Conservation (phyloP, 2,329 filamentous ascomycete species). For the Boeremia lycopersici region DNA sequence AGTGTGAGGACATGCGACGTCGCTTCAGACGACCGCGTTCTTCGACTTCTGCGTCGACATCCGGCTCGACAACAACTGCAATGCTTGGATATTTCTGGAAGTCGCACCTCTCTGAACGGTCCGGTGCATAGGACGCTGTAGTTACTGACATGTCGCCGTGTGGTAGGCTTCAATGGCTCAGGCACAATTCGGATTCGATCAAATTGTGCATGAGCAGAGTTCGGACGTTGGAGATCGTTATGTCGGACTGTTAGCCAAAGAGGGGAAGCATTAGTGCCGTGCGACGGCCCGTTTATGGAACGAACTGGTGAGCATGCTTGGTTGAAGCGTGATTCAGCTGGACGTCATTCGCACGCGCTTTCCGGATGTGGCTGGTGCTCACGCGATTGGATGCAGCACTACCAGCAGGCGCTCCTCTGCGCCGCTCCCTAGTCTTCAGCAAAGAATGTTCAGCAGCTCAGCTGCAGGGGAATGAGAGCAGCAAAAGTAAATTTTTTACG, state of each 20-base stretch:
- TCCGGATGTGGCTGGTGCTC: constrained; percentile 3
- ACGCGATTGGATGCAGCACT: constrained; percentile 2
- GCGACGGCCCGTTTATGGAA: constrained; percentile 27
- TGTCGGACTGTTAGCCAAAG: constrained; percentile 3
- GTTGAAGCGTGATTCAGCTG: constrained; percentile 6
- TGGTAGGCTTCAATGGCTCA: constrained; percentile 5
- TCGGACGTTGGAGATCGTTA: neutral
- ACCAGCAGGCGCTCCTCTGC: too few relatives aligned
- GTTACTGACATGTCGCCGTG: constrained; percentile 8
- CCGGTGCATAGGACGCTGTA: constrained; percentile 1
- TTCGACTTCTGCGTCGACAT: constrained; percentile 30
- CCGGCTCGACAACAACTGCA: constrained; percentile 29
- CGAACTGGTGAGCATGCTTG: constrained; percentile 11
- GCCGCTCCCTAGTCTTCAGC: too few relatives aligned
- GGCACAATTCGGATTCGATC: neutral
- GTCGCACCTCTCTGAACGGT: neutral
- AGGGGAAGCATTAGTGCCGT: constrained; percentile 17
- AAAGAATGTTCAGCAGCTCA: too few relatives aligned
- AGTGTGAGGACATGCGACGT: constrained; percentile 37
- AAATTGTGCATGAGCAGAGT: neutral
- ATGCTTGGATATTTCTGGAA: neutral
- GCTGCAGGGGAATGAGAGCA: too few relatives aligned
- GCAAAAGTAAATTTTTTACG: too few relatives aligned
- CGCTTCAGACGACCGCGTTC: constrained; percentile 44
- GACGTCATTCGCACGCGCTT: constrained; percentile 14